Base-by-base conservation (phyloP, 2,329 filamentous ascomycete species). In the Elsinoe perseae region DNA sequence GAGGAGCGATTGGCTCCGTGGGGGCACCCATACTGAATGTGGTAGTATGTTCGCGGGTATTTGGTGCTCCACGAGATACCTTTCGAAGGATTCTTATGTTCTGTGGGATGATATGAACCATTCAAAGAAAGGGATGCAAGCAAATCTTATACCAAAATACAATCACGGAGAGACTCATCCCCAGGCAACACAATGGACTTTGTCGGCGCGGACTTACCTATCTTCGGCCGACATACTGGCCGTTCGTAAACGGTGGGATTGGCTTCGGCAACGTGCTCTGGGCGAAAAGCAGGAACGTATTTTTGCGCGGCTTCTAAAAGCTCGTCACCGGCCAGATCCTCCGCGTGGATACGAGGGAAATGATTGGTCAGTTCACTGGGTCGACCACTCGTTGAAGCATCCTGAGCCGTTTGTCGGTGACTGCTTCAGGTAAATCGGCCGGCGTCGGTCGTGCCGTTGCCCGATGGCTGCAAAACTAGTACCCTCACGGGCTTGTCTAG, bases 161-260 rank as follows among this genome's bases (percentile, higher is more conserved):
- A 2, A n/a, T 30, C 14, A 6, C 10, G 18, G 20, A 52, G 14
- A 23, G 20, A 32, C 20, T 23, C 16, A 36, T 8, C 48, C 48
- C 30, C 48, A 38, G 48, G 32, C 48, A 52, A 52, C 48, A 52
- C 30, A 20, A 23, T 21, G 20, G n/a, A 6, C 14, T 16, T 23
- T 52, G 30, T 52, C 48, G 48, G 48, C 21, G 44, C 44, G 48
- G 48, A 52, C 16, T 38, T 52, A 21, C 10, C n/a, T 12, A n/a
- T 44, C 9, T 18, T 44, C 40, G 40, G 40, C 40, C 40, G 40
- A 44, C 23, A 10, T 44, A 44, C 40, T 44, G 40, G 23, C 40
- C 40, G 40, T 42, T 10, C 20, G 3, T 27, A 3, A 44, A 44
- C 40, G 40, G 40, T 44, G 40, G 20, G 40, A 44, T 44, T 44